Percentiles rank a stretch among this genome's conserved stretches.
phyloP scores from a whole-genome alignment of 1,139 yeast species.

The Kodamaea derodonti region DNA sequence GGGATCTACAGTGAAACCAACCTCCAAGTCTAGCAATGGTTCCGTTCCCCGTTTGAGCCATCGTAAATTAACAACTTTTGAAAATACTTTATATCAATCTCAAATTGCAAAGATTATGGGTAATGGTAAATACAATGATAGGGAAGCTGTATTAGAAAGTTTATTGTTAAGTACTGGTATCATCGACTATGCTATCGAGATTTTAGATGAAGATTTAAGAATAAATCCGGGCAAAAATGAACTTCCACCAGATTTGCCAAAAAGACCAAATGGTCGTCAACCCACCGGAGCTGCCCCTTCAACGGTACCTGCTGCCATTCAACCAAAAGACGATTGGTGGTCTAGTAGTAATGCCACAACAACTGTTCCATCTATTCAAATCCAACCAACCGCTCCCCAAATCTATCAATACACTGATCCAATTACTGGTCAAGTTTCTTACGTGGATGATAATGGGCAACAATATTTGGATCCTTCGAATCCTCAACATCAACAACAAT shows the following conservation, averaged over 20 bases:
- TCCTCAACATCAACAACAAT: constrained; percentile 49
- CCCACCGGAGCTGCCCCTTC: constrained; percentile 3
- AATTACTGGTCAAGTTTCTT: constrained; percentile 54
- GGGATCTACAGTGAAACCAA: constrained; percentile 3
- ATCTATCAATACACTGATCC: constrained; percentile 64
- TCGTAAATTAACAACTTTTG: constrained; percentile 41
- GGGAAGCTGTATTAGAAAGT: constrained; percentile 49
- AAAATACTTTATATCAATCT: constrained; percentile 35
- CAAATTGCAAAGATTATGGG: constrained; percentile 38
- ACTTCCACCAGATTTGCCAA: constrained; percentile 38
- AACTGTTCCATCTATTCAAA: constrained; percentile 10
- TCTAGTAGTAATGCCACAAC: constrained; percentile 9
- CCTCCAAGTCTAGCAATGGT: neutral
- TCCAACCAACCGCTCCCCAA: constrained; percentile 25
- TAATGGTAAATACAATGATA: constrained; percentile 47
- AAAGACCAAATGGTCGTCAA: constrained; percentile 27
- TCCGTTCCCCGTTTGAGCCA: constrained; percentile 36
- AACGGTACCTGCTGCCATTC: constrained; percentile 10
- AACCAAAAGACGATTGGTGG: constrained; percentile 5
- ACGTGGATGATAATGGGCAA: constrained; percentile 57
- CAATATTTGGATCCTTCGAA: constrained; percentile 55
- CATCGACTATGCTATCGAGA: constrained; percentile 45
- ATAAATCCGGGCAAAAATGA: constrained; percentile 36
- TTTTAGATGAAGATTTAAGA: constrained; percentile 38
- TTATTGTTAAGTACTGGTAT: constrained; percentile 46